A percentile compares a stretch with the other conserved stretches of the same genome.
These are phyloP conservation scores for Komagataella ulmi DNA, from an alignment of 805 yeast genomes.

Conservation along the genomic window DNA sequence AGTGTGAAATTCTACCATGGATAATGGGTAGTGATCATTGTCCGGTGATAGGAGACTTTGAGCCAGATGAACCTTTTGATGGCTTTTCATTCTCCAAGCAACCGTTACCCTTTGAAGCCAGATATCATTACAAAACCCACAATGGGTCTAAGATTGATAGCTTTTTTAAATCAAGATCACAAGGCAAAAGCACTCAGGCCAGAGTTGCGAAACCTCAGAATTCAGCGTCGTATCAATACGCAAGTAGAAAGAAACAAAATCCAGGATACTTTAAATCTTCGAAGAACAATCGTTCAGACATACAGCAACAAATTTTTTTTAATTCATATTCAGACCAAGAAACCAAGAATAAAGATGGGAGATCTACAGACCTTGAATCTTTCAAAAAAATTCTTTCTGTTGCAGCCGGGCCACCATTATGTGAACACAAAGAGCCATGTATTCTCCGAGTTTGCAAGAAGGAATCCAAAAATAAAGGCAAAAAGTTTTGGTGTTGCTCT, in stretches of 20 bases:
- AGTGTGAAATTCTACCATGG: slow-evolving; percentile 51
- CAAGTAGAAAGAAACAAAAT: slow-evolving; percentile 1
- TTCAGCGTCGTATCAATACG: not conserved
- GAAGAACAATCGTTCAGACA: not conserved
- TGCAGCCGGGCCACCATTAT: slow-evolving; percentile 19
- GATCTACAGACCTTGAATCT: slow-evolving; percentile 5
- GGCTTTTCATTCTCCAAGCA: not conserved
- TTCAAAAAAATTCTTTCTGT: slow-evolving; percentile 12
- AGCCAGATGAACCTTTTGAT: not conserved
- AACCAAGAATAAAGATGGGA: not conserved
- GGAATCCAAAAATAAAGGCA: slow-evolving; percentile 26
- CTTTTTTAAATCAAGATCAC: slow-evolving; percentile 10
- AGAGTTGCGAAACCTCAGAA: slow-evolving; percentile 5
- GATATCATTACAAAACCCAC: slow-evolving; percentile 26
- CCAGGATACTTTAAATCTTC: slow-evolving; percentile 1
- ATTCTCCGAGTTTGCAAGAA: slow-evolving; percentile 27
- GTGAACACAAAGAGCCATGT: slow-evolving; percentile 35
- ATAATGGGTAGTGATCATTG: slow-evolving; percentile 90
- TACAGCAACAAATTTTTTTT: not conserved
- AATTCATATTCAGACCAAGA: not conserved
- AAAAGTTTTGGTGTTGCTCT: slow-evolving; percentile 41
- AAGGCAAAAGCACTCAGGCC: not conserved
- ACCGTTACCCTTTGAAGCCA: slow-evolving; percentile 18
- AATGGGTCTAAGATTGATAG: slow-evolving; percentile 15
- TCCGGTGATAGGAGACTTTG: slow-evolving; percentile 33